A percentile compares a stretch with the other conserved stretches of the same genome.
phyloP scores from a whole-genome alignment of 305 asterid species.

The Lippia alba region DNA sequence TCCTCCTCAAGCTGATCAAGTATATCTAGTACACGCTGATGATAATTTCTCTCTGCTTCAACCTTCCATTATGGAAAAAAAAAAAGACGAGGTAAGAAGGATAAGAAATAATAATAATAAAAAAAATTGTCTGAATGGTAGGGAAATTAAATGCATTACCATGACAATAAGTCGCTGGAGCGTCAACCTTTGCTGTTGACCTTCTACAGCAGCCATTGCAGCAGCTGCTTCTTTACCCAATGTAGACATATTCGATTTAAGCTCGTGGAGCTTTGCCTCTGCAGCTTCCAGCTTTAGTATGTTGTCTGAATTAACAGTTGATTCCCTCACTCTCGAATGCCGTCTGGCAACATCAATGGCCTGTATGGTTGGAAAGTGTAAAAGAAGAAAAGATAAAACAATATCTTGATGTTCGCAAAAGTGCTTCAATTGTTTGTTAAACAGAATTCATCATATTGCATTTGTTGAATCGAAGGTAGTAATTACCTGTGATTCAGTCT shows the following conservation, averaged over 20 bases:
- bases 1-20: constrained; percentile 76
- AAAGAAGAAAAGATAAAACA: constrained; percentile 10
- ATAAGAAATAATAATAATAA: neutral
- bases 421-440: neutral
- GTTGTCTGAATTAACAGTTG: constrained; percentile 51
- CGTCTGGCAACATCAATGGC: constrained; percentile 72
- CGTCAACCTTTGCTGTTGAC: constrained; percentile 69
- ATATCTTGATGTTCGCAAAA: neutral
- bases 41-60: constrained; percentile 73
- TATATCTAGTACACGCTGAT: constrained; percentile 59
- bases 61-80: constrained; percentile 52
- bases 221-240: constrained; percentile 70
- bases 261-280: constrained; percentile 66
- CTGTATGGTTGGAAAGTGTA: constrained; percentile 48
- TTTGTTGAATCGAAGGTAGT: constrained; percentile 2
- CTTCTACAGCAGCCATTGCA: constrained; percentile 73
- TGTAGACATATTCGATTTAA: constrained; percentile 61
- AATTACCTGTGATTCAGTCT: constrained; percentile 76
- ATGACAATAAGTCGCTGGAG: constrained; percentile 63
- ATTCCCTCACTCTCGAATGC: constrained; percentile 58
- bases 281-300: constrained; percentile 59
- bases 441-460: constrained; percentile 9
- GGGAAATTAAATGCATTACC: constrained; percentile 39
- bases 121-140: constrained; percentile 3
- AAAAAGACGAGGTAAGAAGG: constrained; percentile 4